Conservation (phyloP, 768 basidiomycete genomes). For the Hirschioporus abietinus region DNA sequence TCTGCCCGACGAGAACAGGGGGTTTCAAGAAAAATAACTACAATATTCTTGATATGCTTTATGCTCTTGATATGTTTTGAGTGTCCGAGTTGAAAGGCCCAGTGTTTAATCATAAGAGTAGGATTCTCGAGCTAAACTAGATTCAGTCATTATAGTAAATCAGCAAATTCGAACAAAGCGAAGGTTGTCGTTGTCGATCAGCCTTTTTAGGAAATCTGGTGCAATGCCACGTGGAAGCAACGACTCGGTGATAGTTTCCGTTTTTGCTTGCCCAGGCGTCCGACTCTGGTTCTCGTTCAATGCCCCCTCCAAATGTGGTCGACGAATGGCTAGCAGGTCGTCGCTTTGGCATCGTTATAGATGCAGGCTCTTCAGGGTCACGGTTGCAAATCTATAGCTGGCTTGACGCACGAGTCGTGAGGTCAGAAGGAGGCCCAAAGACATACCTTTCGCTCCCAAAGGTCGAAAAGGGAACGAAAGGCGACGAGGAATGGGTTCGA, state of each 20-base stretch:
- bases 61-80: no score
- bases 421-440: constrained; percentile 44
- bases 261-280: neutral
- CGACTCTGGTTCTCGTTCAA: constrained; percentile 26
- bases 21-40: no score
- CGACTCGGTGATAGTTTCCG: neutral
- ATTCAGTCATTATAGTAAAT: neutral
- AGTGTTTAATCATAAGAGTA: neutral
- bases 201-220: neutral
- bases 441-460: constrained; percentile 61
- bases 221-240: neutral
- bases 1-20: no score
- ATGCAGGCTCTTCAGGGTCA: constrained; percentile 97
- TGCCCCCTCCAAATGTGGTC: constrained; percentile 70
- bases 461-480: constrained; percentile 86
- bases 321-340: constrained; percentile 76
- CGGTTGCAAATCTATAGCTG: constrained; percentile 96
- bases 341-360: constrained; percentile 91
- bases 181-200: neutral
- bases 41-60: no score
- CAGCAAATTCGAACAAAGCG: neutral
- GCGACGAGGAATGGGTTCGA: constrained; percentile 78
- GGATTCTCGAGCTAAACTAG: neutral
- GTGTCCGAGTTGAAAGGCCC: no score
- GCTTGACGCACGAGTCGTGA: constrained; percentile 69